A percentile compares a stretch with the other conserved stretches of the same genome.
Evolutionary conservation across 352 stramenopile species (phyloP).

Genomic region (Pelagophyceae sp.): DNA sequence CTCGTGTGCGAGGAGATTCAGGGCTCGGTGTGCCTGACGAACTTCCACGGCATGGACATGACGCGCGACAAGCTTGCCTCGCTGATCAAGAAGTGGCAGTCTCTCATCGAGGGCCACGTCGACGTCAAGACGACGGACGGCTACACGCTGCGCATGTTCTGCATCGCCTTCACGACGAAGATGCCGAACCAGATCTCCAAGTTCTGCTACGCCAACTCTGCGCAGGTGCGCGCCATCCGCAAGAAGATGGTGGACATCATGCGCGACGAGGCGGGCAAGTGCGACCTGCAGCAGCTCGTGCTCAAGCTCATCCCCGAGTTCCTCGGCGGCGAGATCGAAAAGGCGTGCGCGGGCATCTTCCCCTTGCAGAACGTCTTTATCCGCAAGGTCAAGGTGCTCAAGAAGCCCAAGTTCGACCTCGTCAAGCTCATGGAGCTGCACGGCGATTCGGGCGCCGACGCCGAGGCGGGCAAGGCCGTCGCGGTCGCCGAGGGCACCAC

Average conservation of each 20-base stretch:
- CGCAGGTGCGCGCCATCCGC: conserved; percentile 91
- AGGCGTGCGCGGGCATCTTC: conserved; percentile 93
- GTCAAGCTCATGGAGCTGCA: conserved; percentile 99
- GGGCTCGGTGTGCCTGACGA: conserved; percentile 73
- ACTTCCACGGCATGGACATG: conserved; percentile 84
- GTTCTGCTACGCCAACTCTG: conserved; percentile 95
- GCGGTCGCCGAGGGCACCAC: background rate
- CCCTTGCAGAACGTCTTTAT: conserved; percentile 97
- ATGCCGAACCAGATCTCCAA: conserved; percentile 97
- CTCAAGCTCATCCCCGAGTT: conserved; percentile 96
- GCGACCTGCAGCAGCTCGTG: conserved; percentile 96
- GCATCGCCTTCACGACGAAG: conserved; percentile 99
- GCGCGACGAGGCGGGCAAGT: conserved; percentile 87
- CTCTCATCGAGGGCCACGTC: conserved; percentile 95
- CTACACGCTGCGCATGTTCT: conserved; percentile 98
- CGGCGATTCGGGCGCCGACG: conserved; percentile 64
- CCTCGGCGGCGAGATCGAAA: conserved; percentile 96
- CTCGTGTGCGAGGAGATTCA: conserved; percentile 97
- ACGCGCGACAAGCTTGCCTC: conserved; percentile 98
- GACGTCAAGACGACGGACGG: conserved; percentile 98
- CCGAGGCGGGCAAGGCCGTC: conserved; percentile 31
- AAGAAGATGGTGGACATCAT: conserved; percentile 98
- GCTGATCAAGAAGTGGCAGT: conserved; percentile 99
- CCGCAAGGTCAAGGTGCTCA: conserved; percentile 99
- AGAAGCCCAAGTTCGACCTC: conserved; percentile 99